A percentile compares a stretch with the other conserved stretches of the same genome.
These are phyloP conservation scores for Rhodotorula sp. DNA, from an alignment of 1,284 basidiomycete species.

Conservation along the genomic window DNA sequence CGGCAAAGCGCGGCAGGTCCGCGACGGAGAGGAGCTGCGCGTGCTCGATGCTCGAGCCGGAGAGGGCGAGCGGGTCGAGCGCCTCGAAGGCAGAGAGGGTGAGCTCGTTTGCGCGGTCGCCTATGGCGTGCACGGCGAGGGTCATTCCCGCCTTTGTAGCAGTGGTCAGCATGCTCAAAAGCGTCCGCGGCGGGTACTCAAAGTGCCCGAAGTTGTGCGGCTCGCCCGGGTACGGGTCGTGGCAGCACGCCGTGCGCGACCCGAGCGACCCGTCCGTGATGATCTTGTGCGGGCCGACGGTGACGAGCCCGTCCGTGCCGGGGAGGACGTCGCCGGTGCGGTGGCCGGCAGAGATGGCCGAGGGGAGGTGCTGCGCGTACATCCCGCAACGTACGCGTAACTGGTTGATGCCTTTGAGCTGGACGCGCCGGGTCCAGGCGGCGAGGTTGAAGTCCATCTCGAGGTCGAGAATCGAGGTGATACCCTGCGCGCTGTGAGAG, in stretches of 20 bases:
- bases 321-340: conserved; percentile 46
- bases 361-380: conserved; percentile 47
- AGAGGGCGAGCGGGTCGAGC: conserved; percentile 35
- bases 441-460: conserved; percentile 49
- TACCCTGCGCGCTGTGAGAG: conserved; percentile 42
- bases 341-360: conserved; percentile 43
- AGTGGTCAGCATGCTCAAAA: conserved; percentile 41
- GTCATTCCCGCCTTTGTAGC: conserved; percentile 43
- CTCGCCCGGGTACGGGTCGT: conserved; percentile 46
- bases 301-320: conserved; percentile 44
- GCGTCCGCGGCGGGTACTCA: conserved; percentile 30
- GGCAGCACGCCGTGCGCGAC: conserved; percentile 48
- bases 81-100: conserved; percentile 42
- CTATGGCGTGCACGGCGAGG: conserved; percentile 51
- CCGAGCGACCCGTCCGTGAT: conserved; percentile 43
- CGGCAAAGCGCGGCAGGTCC: conserved; percentile 46
- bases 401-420: conserved; percentile 40
- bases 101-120: conserved; percentile 48
- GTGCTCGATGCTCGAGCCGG: conserved; percentile 49
- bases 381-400: conserved; percentile 49
- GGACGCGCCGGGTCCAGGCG: conserved; percentile 43
- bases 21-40: conserved; percentile 47
- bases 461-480: conserved; percentile 51
- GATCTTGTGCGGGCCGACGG: conserved; percentile 48
- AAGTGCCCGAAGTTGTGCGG: conserved; percentile 6